Conservation (phyloP, 2,329 filamentous ascomycete genomes). For the Thelonectria rubi region DNA sequence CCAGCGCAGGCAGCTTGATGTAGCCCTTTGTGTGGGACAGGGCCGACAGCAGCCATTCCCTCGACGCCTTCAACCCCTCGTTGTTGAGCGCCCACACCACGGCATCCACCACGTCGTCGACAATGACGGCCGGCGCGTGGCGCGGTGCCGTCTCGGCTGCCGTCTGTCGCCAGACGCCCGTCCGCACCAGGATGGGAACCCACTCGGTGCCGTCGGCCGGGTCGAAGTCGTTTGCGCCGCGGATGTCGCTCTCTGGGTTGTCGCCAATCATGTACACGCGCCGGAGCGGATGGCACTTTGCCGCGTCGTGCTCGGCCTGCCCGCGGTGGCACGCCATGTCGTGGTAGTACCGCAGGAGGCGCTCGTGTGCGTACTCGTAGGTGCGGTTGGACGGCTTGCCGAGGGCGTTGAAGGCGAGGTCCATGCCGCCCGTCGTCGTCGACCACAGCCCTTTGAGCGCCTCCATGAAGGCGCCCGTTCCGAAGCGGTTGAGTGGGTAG, state of each 20-base stretch:
- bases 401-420: conserved; percentile 72
- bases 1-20: conserved; percentile 39
- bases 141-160: conserved; percentile 58
- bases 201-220: conserved; percentile 76
- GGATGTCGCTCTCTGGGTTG: conserved; percentile 89
- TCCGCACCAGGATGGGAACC: conserved; percentile 80
- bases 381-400: conserved; percentile 85
- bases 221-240: conserved; percentile 80
- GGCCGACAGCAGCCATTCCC: conserved; percentile 45
- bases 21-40: conserved; percentile 41
- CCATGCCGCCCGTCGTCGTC: conserved; percentile 70
- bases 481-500: conserved; percentile 86
- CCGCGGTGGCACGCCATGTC: conserved; percentile 38
- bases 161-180: conserved; percentile 73
- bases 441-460: conserved; percentile 84
- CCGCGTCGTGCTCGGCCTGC: conserved; percentile 23
- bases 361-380: conserved; percentile 82
- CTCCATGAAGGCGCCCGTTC: conserved; percentile 89
- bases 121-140: conserved; percentile 70
- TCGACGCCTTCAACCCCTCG: conserved; percentile 54
- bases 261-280: conserved; percentile 95
- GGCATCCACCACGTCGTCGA: conserved; percentile 78
- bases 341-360: conserved; percentile 63
- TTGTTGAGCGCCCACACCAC: conserved; percentile 78
- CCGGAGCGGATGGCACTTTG: conserved; percentile 62